Evolutionary conservation across 2,329 filamentous ascomycete genomes (phyloP), one percentile per base, ranked within the genome.

Genomic region (Coniella lustricola): DNA sequence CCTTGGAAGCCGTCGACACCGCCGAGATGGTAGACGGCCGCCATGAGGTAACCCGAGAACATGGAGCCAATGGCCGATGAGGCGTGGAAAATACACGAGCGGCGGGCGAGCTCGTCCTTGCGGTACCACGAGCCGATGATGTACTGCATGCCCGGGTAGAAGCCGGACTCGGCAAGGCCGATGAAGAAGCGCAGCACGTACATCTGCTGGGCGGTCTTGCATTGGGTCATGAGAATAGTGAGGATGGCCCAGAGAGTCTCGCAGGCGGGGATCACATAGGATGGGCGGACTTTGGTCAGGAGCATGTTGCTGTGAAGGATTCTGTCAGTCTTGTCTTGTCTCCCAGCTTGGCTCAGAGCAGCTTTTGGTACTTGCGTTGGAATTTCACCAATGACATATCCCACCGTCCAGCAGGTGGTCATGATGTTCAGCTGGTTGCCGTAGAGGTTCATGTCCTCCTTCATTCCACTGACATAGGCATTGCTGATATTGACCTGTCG

Each of bases 31-130:
- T 44, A 44, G 17, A 43, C 43, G 4, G 50, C 48, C 1, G 48
- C 47, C 61, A 78, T 75, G 0, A 80, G 64, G 49, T 77, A 79
- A 1, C 76, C 76, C n/a, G 73, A 74, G 41, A 79, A 73, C 71
- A 80, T 77, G n/a, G 66, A 63, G 0, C 74, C 76, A 0, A 78
- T 64, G 4, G 70, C 73, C 8, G 75, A 73, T 21, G 71, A 73
- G 0, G 75, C 68, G 46, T 72, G 67, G 54, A 73, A 72, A 29
- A 74, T 66, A 46, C 68, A 69, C 0, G 68, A 65, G 4, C 77
- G 69, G 55, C 79, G 80, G 46, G 74, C 78, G 0, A 74, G 65
- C 52, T 73, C 70, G 58, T 68, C 52, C 54, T 66, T 57, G 17
- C 62, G 59, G 50, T 73, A 73, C 70, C 70, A 73, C 0, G 64